A percentile compares a stretch with the other conserved stretches of the same genome.
Conservation (phyloP, 257 asterid genomes). For the Ballota nigra region DNA sequence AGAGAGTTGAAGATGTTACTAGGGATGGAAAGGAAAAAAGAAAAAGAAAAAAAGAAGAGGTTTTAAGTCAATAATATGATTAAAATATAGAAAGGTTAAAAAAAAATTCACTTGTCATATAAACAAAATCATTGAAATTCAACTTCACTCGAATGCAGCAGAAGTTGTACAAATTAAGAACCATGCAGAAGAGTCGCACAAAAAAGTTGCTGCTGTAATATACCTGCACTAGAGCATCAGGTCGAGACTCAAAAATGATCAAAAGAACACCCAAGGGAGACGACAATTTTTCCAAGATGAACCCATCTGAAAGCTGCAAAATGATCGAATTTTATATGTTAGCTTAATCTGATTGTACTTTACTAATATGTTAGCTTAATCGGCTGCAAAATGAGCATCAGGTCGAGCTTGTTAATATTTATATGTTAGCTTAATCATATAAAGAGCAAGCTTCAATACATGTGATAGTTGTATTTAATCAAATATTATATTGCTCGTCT, state of each 20-base stretch:
- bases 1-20: not conserved
- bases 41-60: not conserved
- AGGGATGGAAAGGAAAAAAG: not conserved
- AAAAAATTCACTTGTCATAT: not conserved
- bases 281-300: conserved; percentile 69
- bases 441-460: not conserved
- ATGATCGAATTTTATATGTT: no score
- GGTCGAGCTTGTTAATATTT: no score
- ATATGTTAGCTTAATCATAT: not conserved
- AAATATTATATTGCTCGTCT: not conserved
- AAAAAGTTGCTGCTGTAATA: not conserved
- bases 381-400: no score
- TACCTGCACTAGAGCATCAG: conserved; percentile 91
- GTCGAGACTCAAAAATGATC: conserved; percentile 85
- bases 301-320: conserved; percentile 72
- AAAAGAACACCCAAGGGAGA: conserved; percentile 83
- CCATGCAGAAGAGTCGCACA: not conserved
- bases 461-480: not conserved
- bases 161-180: not conserved
- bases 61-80: not conserved
- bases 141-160: not conserved
- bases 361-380: no score
- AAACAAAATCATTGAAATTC: not conserved
- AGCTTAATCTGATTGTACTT: no score
- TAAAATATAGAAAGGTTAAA: not conserved